Conservation (phyloP, 352 stramenopile genomes). For the Paralagenidium karlingii region DNA sequence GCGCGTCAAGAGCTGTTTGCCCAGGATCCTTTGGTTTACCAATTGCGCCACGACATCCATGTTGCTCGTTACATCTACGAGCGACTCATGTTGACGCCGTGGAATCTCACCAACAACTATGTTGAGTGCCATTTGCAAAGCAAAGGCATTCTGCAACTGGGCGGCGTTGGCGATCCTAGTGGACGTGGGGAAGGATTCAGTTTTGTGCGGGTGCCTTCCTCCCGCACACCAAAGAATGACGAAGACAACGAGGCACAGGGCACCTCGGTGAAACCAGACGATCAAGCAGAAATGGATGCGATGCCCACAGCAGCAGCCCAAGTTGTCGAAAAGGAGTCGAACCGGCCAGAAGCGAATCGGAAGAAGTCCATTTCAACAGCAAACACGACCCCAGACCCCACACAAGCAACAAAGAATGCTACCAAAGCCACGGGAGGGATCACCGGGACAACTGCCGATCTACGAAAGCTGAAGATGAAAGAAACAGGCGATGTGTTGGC, state of each 20-base stretch:
- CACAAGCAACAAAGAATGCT: constrained; percentile 58
- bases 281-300: constrained; percentile 50
- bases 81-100: constrained; percentile 65
- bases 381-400: constrained; percentile 24
- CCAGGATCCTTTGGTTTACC: constrained; percentile 43
- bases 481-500: constrained; percentile 65
- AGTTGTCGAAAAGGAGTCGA: too few relatives aligned
- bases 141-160: constrained; percentile 72
- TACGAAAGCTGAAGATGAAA: constrained; percentile 82
- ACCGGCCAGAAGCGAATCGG: too few relatives aligned
- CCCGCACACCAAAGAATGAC: constrained; percentile 70
- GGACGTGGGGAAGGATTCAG: constrained; percentile 76
- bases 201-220: constrained; percentile 66
- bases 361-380: too few relatives aligned
- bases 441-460: constrained; percentile 70
- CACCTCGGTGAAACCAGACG: constrained; percentile 23
- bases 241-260: constrained; percentile 27
- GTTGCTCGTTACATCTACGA: constrained; percentile 72
- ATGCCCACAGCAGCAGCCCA: constrained; percentile 50
- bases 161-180: constrained; percentile 69
- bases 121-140: constrained; percentile 77
- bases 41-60: constrained; percentile 68
- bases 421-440: constrained; percentile 71
- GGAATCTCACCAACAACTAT: constrained; percentile 80
- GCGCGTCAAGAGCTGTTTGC: constrained; percentile 61